A percentile compares a stretch with the other conserved stretches of the same genome.
phyloP scores from a whole-genome alignment of 371 early-diverging fungal genomes.

The Mucor indicus region DNA sequence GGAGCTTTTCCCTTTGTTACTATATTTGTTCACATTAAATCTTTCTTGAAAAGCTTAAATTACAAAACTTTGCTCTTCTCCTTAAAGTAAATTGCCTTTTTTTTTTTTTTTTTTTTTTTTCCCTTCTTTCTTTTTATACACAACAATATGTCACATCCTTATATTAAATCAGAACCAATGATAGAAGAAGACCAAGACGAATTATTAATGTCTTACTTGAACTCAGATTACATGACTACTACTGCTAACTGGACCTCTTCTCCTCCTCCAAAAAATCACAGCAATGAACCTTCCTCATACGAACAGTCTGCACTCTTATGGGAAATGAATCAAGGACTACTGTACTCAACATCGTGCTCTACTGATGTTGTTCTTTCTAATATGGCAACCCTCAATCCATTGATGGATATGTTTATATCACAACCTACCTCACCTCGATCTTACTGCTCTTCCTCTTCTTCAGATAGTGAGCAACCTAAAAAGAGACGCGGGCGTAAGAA shows the following conservation, averaged over 20 bases:
- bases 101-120: slow-evolving; percentile 1
- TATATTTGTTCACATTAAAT: slow-evolving; percentile 26
- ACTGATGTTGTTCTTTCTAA: background rate
- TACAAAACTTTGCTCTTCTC: background rate
- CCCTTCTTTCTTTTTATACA: slow-evolving; percentile 7
- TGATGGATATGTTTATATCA: background rate
- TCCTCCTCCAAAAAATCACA: no score
- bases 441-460: slow-evolving; percentile 4
- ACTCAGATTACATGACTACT: slow-evolving; percentile 26
- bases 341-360: background rate
- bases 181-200: slow-evolving; percentile 34
- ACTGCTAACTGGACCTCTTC: background rate
- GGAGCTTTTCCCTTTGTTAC: no score
- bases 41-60: background rate
- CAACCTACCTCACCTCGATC: slow-evolving; percentile 7
- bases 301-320: no score
- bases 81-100: background rate
- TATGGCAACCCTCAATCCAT: background rate
- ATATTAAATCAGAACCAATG: slow-evolving; percentile 16
- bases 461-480: slow-evolving; percentile 20
- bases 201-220: slow-evolving; percentile 33
- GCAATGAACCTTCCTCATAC: no score
- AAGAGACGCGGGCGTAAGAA: slow-evolving; percentile 28
- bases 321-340: no score
- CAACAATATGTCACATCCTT: background rate